Evolutionary conservation across 73 alveolate genomes (phyloP).

Genomic region (Paramecium caudatum): DNA sequence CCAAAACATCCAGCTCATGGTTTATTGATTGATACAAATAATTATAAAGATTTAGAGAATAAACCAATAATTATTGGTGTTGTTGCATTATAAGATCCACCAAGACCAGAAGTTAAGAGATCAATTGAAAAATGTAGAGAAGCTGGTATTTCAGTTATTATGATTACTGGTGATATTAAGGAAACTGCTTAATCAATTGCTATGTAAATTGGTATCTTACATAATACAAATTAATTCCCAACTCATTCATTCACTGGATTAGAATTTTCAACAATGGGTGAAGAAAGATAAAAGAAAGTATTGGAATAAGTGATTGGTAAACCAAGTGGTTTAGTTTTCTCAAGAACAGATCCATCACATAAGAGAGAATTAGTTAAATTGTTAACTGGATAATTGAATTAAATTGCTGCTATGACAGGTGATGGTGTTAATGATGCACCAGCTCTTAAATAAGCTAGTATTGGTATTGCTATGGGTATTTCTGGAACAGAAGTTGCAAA

Average conservation of each 20-base stretch:
- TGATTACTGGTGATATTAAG: conserved; percentile 98
- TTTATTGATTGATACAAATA: conserved; percentile 70
- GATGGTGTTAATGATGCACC: conserved; percentile 99
- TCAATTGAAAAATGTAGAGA: conserved; percentile 93
- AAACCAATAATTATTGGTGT: conserved; percentile 92
- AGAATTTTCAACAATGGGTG: conserved; percentile 83
- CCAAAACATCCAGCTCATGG: conserved; percentile 80
- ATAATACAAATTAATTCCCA: conserved; percentile 71
- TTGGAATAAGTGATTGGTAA: conserved; percentile 63
- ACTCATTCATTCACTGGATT: conserved; percentile 84
- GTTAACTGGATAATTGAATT: conserved; percentile 79
- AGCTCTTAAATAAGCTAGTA: conserved; percentile 98
- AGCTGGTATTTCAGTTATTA: conserved; percentile 98
- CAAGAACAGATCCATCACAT: conserved; percentile 97
- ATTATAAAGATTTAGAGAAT: conserved; percentile 78
- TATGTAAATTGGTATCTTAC: conserved; percentile 88
- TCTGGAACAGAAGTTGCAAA: conserved; percentile 99
- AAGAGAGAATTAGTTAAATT: conserved; percentile 89
- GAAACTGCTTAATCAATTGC: conserved; percentile 98
- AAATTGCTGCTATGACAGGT: conserved; percentile 99
- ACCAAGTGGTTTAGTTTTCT: conserved; percentile 83
- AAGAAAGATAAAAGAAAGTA: conserved; percentile 72
- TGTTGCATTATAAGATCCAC: conserved; percentile 96
- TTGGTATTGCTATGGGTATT: conserved; percentile 99
- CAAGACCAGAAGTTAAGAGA: conserved; percentile 94